Percentiles rank a stretch among this genome's conserved stretches.
These are phyloP conservation scores for Ceratocystis huliohia DNA, from an alignment of 2,329 filamentous ascomycete species.

Conservation along the genomic window DNA sequence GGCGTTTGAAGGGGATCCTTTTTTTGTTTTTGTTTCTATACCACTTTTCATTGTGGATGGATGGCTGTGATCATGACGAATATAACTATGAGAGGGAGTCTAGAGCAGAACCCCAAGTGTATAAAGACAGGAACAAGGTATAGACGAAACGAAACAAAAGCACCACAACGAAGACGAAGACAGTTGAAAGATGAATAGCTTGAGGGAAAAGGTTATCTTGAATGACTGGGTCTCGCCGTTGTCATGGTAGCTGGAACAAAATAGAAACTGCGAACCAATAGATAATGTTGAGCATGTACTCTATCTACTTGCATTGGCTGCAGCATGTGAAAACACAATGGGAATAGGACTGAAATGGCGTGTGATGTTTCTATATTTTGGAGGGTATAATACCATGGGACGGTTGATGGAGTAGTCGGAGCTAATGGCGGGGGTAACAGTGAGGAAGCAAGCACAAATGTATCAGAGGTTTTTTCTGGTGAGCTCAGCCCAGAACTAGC, in stretches of 20 bases:
- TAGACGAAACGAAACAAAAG: background rate
- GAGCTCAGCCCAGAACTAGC: conserved; percentile 54
- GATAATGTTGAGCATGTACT: background rate
- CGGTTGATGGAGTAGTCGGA: background rate
- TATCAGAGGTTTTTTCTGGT: background rate
- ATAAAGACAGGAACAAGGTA: background rate
- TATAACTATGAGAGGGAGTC: background rate
- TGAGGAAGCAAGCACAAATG: background rate
- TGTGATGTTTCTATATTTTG: background rate
- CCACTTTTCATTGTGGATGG: background rate
- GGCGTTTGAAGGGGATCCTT: conserved; percentile 10
- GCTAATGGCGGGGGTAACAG: background rate
- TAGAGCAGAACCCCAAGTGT: background rate
- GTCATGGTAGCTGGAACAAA: background rate
- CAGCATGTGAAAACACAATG: background rate
- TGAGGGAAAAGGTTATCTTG: background rate
- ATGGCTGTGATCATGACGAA: background rate
- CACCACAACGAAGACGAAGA: background rate
- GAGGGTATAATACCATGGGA: conserved; percentile 3
- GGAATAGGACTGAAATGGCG: background rate
- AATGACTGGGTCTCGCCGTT: background rate
- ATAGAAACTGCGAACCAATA: background rate
- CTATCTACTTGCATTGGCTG: no score
- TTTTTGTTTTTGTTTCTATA: conserved; percentile 3
- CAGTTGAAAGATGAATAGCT: background rate